Evolutionary conservation across 177 flowering plant genomes (phyloP).

Genomic region (Vitis hybrid): DNA sequence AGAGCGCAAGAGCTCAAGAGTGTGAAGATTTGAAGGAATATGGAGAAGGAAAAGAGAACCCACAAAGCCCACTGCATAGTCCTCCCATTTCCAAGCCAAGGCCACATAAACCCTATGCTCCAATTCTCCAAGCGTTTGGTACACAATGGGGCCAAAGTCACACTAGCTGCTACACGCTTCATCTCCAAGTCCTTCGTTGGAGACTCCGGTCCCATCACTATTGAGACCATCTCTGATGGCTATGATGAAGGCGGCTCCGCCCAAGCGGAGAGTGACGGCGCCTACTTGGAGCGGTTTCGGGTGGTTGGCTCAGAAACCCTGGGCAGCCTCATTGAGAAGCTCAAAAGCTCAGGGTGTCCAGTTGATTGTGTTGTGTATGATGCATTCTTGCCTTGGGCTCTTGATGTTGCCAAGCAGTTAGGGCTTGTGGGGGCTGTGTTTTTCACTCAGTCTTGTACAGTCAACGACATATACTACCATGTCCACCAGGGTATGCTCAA

Average conservation of each 20-base stretch:
- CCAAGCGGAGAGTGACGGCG: conserved; percentile 1
- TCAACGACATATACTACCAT: conserved; percentile 14
- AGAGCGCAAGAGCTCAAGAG: too few relatives aligned
- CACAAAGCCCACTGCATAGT: conserved; percentile 15
- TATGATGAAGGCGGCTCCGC: conserved; percentile 8
- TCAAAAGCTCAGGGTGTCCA: neutral
- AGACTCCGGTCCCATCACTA: neutral
- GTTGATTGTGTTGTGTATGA: conserved; percentile 14
- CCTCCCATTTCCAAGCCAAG: conserved; percentile 29
- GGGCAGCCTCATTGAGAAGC: conserved; percentile 3
- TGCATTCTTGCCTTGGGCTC: conserved; percentile 13
- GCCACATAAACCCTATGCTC: conserved; percentile 33
- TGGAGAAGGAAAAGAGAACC: too few relatives aligned
- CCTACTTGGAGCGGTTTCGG: neutral
- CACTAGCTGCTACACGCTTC: conserved; percentile 26
- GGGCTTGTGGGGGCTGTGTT: conserved; percentile 7
- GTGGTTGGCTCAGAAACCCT: conserved; percentile 11
- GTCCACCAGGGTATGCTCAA: conserved; percentile 5
- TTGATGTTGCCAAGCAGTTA: conserved; percentile 11
- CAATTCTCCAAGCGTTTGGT: conserved; percentile 30
- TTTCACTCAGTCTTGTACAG: conserved; percentile 21
- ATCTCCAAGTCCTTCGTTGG: conserved; percentile 12
- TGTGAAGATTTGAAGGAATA: too few relatives aligned
- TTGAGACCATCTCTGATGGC: neutral
- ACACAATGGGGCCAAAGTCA: conserved; percentile 21